phyloP scores from a whole-genome alignment of 805 yeast genomes.

The Ogataea ramenticola region DNA sequence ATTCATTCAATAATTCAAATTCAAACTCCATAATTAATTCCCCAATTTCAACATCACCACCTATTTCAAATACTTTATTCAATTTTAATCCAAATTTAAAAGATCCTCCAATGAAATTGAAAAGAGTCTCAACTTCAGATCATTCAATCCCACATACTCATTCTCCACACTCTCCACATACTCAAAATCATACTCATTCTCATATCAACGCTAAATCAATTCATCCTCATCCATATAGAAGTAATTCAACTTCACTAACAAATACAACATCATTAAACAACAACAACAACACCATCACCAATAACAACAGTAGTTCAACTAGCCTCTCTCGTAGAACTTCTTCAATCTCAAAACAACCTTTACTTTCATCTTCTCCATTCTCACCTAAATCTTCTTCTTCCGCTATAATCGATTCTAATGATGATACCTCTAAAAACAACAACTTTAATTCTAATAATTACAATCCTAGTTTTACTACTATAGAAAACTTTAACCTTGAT shows the following conservation, averaged over 20 bases:
- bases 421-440: neutral
- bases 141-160: slow-evolving; percentile 5
- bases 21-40: neutral
- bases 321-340: neutral
- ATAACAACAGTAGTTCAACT: neutral
- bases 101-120: slow-evolving; percentile 3
- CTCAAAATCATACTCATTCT: slow-evolving; percentile 5
- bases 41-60: neutral
- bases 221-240: slow-evolving; percentile 19
- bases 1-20: neutral
- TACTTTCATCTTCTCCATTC: neutral
- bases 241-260: no score
- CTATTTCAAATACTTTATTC: neutral
- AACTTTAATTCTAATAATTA: neutral
- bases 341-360: neutral
- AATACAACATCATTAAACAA: no score
- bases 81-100: neutral
- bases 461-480: neutral
- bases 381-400: neutral
- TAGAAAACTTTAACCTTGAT: neutral
- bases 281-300: no score
- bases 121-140: slow-evolving; percentile 11
- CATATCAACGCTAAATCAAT: slow-evolving; percentile 11
- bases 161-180: slow-evolving; percentile 2
- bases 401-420: no score